Base-by-base conservation (phyloP, 2,329 filamentous ascomycete species). In the Byssoonygena ceratinophila region DNA sequence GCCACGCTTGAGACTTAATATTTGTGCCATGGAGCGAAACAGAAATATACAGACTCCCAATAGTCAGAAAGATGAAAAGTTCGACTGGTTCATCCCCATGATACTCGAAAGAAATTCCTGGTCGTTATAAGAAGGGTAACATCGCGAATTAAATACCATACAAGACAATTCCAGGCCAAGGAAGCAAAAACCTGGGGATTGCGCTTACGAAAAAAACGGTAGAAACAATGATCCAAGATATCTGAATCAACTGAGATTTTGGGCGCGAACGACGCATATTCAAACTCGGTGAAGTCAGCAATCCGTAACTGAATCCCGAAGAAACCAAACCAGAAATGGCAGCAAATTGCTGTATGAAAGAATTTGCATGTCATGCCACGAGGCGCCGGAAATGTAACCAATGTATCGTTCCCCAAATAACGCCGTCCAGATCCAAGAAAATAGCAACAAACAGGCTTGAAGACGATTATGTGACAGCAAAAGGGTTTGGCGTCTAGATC, bases 301-400 rank as follows among this genome's bases (percentile, higher is more conserved):
- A 27, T 16, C 16, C 40, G 32, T 9, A 48, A 14, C 12, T 39
- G 46, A 32, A 32, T 16, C n/a, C 27, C 25, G 47, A 43, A 34
- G 25, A 50, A 43, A 8, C 34, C 37, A 31, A 41, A 41, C 22
- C 23, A 31, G 18, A 32, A 34, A 50, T 8, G 16, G 11, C 5
- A 27, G 9, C 6, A 40, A 40, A 49, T 20, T 3, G 29, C 25
- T 31, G 31, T 22, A 46, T 52, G 11, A 34, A 40, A 41, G 14
- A 40, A 46, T 39, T 41, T 47, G 43, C 34, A 47, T 39, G 31
- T 51, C 49, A 51, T 45, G 49, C 49, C 49, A 40, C 40, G 16
- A 39, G 40, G 49, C 49, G 49, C 49, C 49, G 49, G 49, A 51
- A 51, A 51, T 51, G 49, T 45, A 27, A 51, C 36, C 40, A 51